A percentile compares a stretch with the other conserved stretches of the same genome.
These are phyloP conservation scores for Xylaria sp. DNA, from an alignment of 2,329 filamentous ascomycete genomes.

Conservation along the genomic window DNA sequence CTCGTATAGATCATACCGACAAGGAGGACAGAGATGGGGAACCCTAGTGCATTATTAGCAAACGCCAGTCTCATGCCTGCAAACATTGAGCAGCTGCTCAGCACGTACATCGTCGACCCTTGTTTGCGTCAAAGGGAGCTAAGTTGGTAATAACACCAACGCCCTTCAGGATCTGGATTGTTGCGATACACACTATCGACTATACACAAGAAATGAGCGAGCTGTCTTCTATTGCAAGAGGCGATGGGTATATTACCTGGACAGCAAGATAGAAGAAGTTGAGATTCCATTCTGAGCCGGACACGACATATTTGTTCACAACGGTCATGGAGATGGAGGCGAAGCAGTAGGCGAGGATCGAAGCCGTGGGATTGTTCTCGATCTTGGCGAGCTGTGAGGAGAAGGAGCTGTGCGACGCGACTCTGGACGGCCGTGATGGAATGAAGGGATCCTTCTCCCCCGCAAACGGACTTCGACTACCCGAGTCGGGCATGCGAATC, in stretches of 20 bases:
- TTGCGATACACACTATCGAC: conserved; percentile 88
- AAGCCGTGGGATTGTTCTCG: conserved; percentile 80
- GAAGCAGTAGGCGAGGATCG: conserved; percentile 89
- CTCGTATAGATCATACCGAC: conserved; percentile 99
- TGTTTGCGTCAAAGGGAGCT: conserved; percentile 83
- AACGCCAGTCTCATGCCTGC: conserved; percentile 3
- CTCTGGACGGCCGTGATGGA: conserved; percentile 49
- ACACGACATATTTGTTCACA: conserved; percentile 99
- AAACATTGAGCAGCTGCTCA: background rate
- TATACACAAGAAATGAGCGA: conserved; percentile 53
- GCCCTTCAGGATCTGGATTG: conserved; percentile 85
- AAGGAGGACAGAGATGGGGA: conserved; percentile 92
- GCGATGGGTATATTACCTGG: conserved; percentile 71
- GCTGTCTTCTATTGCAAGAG: conserved; percentile 1
- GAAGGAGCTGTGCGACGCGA: conserved; percentile 52
- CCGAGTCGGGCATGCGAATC: conserved; percentile 74
- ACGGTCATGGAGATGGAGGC: conserved; percentile 99
- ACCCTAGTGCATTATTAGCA: conserved; percentile 70
- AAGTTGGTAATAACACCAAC: conserved; percentile 83
- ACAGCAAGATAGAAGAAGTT: conserved; percentile 95
- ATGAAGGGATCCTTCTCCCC: conserved; percentile 65
- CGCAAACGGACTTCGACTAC: conserved; percentile 57
- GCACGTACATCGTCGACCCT: conserved; percentile 87
- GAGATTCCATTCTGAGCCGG: conserved; percentile 89
- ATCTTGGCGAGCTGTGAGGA: conserved; percentile 59